Evolutionary conservation across 768 basidiomycete genomes (phyloP).

Genomic region (Rhizopogon rudus): DNA sequence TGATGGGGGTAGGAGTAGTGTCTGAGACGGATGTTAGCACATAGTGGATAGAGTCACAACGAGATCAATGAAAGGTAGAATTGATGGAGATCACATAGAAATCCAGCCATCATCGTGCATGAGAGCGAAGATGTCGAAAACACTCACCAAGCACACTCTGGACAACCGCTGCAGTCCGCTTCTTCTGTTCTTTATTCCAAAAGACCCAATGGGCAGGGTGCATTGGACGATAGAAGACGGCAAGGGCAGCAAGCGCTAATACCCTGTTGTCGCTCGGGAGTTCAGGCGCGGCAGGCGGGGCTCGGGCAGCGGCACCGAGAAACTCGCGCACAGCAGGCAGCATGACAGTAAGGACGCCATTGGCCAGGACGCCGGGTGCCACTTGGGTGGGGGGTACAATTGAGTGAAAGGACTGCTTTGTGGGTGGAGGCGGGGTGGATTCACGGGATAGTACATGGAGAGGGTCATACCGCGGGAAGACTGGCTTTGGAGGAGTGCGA

Average conservation of each 20-base stretch:
- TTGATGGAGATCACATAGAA: not conserved
- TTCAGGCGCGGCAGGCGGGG: conserved; percentile 33
- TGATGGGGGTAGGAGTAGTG: conserved; percentile 25
- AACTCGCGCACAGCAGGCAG: conserved; percentile 46
- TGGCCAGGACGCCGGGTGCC: conserved; percentile 31
- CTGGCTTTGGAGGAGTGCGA: conserved; percentile 15
- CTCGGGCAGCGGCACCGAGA: conserved; percentile 38
- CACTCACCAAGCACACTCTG: conserved; percentile 51
- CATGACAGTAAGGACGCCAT: conserved; percentile 40
- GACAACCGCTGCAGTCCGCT: conserved; percentile 45
- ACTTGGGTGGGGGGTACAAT: conserved; percentile 19
- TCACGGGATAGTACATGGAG: conserved; percentile 22
- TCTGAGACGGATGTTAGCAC: conserved; percentile 11
- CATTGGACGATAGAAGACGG: conserved; percentile 48
- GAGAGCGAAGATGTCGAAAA: not conserved
- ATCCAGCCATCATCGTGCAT: not conserved
- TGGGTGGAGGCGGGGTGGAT: conserved; percentile 14
- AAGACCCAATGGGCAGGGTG: conserved; percentile 61
- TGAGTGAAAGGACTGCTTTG: conserved; percentile 11
- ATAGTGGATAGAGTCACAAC: not conserved
- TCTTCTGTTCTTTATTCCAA: conserved; percentile 50
- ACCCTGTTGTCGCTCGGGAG: conserved; percentile 37
- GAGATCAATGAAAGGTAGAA: not conserved
- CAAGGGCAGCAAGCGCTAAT: conserved; percentile 56
- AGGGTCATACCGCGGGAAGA: conserved; percentile 29